Conservation (phyloP, 495 filamentous ascomycete genomes). For the Penicillium maclennaniae region DNA sequence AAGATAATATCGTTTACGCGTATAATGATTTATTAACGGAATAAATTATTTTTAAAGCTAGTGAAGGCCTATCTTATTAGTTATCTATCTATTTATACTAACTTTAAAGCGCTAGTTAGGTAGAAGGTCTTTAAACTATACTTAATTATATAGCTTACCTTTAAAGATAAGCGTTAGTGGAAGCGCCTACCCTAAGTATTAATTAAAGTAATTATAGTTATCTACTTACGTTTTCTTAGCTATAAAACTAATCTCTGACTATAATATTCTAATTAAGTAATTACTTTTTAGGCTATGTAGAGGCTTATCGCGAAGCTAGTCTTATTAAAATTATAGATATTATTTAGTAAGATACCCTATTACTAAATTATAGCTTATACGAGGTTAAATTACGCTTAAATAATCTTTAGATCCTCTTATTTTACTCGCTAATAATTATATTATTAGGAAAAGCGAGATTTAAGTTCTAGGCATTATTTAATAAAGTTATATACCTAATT, state of each 20-base stretch:
- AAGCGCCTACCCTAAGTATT: slow-evolving; percentile 19
- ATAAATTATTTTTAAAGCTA: slow-evolving; percentile 6
- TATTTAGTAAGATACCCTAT: neutral
- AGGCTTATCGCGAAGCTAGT: slow-evolving; percentile 39
- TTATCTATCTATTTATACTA: slow-evolving; percentile 33
- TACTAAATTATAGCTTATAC: neutral
- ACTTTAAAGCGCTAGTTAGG: slow-evolving; percentile 22
- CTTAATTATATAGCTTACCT: neutral
- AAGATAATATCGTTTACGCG: neutral
- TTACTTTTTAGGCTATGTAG: slow-evolving; percentile 5
- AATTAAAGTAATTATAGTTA: slow-evolving; percentile 35
- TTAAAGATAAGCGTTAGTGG: slow-evolving; percentile 34
- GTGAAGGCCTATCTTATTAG: slow-evolving; percentile 3
- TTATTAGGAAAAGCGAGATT: neutral
- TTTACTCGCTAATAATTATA: slow-evolving; percentile 32
- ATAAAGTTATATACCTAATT: slow-evolving; percentile 25
- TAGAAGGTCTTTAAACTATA: slow-evolving; percentile 28
- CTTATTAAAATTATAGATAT: slow-evolving; percentile 48
- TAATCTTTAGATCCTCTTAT: slow-evolving; percentile 33
- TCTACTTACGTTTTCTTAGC: slow-evolving; percentile 10
- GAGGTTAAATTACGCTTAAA: slow-evolving; percentile 3
- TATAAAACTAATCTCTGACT: slow-evolving; percentile 19
- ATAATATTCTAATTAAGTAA: slow-evolving; percentile 21
- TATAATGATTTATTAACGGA: neutral
- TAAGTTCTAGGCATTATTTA: slow-evolving; percentile 24